These are phyloP conservation scores for Thielaviopsis ethacetica DNA, from an alignment of 2,329 filamentous ascomycete genomes.

Conservation along the genomic window DNA sequence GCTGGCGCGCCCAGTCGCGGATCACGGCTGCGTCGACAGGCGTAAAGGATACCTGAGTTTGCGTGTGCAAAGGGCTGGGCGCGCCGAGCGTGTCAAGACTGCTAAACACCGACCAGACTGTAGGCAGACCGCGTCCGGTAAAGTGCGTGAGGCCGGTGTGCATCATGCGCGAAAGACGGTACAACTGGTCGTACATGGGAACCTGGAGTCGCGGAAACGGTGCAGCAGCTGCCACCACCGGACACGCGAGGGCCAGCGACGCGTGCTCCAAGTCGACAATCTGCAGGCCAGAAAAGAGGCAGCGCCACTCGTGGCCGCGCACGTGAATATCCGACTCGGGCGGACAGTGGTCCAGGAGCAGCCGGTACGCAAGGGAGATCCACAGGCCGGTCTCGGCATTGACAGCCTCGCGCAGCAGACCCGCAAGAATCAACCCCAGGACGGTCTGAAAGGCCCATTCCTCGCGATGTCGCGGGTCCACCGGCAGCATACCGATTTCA, in stretches of 20 bases:
- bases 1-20: conserved; percentile 24
- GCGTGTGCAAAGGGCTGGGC: neutral
- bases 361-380: conserved; percentile 26
- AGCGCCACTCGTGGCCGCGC: conserved; percentile 21
- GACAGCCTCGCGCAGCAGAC: conserved; percentile 25
- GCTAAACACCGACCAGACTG: conserved; percentile 27
- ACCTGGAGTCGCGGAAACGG: conserved; percentile 22
- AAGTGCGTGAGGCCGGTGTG: conserved; percentile 26
- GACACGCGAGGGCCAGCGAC: conserved; percentile 25
- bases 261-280: conserved; percentile 29
- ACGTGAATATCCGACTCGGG: conserved; percentile 20
- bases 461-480: conserved; percentile 15
- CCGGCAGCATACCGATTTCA: conserved; percentile 16
- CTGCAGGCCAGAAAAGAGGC: conserved; percentile 23
- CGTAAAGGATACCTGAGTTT: conserved; percentile 18
- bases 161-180: conserved; percentile 28
- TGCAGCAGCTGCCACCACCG: conserved; percentile 24
- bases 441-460: conserved; percentile 27
- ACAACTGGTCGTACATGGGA: conserved; percentile 24
- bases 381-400: conserved; percentile 26
- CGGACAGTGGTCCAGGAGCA: conserved; percentile 26
- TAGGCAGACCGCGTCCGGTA: conserved; percentile 24
- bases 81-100: conserved; percentile 12
- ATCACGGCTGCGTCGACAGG: conserved; percentile 25
- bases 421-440: conserved; percentile 25